These are phyloP conservation scores for Plasmopara halstedii DNA, from an alignment of 352 stramenopile species.

Conservation along the genomic window DNA sequence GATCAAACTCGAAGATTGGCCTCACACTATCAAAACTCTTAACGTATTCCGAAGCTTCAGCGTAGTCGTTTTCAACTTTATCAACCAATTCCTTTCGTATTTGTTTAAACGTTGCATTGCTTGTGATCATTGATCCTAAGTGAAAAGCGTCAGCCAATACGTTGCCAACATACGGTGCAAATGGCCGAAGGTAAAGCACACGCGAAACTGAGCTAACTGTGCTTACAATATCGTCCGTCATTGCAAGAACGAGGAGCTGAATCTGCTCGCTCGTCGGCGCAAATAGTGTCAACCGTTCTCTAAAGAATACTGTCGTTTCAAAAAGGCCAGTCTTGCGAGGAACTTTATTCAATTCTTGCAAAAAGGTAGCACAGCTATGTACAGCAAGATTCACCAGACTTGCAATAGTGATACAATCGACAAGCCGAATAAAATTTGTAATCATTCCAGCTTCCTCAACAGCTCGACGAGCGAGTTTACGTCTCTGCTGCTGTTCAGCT, in stretches of 20 bases:
- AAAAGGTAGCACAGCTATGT: slow-evolving; percentile 77
- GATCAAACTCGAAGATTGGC: slow-evolving; percentile 89
- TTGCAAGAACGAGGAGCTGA: slow-evolving; percentile 79
- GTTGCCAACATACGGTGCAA: slow-evolving; percentile 70
- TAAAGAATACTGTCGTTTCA: slow-evolving; percentile 90
- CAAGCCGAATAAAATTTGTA: slow-evolving; percentile 88
- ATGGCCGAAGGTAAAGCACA: slow-evolving; percentile 85
- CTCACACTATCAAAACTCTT: slow-evolving; percentile 89
- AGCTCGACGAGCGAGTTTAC: slow-evolving; percentile 75
- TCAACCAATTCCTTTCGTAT: slow-evolving; percentile 71
- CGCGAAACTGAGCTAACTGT: slow-evolving; percentile 85
- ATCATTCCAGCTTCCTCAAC: slow-evolving; percentile 87
- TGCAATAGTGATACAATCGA: slow-evolving; percentile 91
- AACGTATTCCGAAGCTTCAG: slow-evolving; percentile 84
- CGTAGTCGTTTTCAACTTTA: slow-evolving; percentile 86
- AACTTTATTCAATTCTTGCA: slow-evolving; percentile 85
- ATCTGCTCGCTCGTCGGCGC: slow-evolving; percentile 85
- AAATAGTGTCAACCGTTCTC: slow-evolving; percentile 74
- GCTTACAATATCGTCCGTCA: slow-evolving; percentile 85
- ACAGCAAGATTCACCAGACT: slow-evolving; percentile 83
- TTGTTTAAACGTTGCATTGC: slow-evolving; percentile 58
- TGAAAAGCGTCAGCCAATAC: slow-evolving; percentile 63
- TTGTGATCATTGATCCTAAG: slow-evolving; percentile 66
- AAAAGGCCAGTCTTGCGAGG: slow-evolving; percentile 88
- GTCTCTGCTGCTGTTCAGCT: slow-evolving; percentile 79